Evolutionary conservation across 495 filamentous ascomycete genomes (phyloP), one percentile per base, ranked within the genome.

Genomic region (Penicillium silybi): DNA sequence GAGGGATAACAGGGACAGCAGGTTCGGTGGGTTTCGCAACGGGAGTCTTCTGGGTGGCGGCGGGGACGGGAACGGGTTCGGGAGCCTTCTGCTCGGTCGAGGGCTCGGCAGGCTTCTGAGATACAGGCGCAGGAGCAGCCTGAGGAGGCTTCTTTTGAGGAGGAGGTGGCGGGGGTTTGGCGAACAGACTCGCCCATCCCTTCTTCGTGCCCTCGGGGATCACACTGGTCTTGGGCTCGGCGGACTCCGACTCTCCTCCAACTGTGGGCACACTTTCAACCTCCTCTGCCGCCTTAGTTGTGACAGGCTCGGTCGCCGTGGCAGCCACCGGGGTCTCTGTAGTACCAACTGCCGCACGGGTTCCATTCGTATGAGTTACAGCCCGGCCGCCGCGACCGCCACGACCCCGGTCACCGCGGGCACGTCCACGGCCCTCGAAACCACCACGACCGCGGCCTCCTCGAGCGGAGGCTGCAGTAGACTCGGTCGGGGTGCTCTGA

Each of bases 381-480:
- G 79, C 82, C 56, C 88, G 79, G 45, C 83, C 85, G 63, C 86
- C 84, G 62, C 88, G 82, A 59, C 81, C 82, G 59, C 88, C 86
- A 69, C 90, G 85, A 57, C 87, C 86, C 60, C 88, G 85, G 58
- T 80, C 80, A 61, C 83, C 86, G 64, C 89, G 83, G 62, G 84
- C 83, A 58, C 88, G 86, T 49, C 84, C 81, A 56, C 80, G 77
- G 59, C 74, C 68, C 35, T 92, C 90, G 56, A 80, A 72, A 54
- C 81, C 84, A 64, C 80, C 80, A 61, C 89, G 73, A 52, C 79
- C 81, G 60, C 82, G 86, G 52, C 80, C 81, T 48, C 81, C 84
- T 64, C 90, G 83, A 46, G 68, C 62, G 6, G 83, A 69, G 59
- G 80, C 70, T 53, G 65, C 46, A 52, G 64, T 58, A 42, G 68